These are phyloP conservation scores for Lolium multiflorum DNA, from an alignment of 176 grass and related monocot genomes.

Conservation along the genomic window DNA sequence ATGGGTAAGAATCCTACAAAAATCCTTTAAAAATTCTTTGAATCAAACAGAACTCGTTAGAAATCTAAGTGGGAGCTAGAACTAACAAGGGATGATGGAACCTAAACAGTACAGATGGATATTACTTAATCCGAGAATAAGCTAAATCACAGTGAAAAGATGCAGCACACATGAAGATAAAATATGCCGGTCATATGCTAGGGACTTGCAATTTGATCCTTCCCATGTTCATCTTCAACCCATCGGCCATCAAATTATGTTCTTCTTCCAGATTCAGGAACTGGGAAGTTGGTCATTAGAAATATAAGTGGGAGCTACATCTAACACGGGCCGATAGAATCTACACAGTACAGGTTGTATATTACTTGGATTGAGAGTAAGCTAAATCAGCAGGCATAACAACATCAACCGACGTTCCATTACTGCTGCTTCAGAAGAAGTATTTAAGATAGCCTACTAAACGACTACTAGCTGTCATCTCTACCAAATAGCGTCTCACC, in stretches of 20 bases:
- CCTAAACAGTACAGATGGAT: background rate
- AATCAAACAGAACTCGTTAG: too few relatives aligned
- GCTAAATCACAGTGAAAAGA: background rate
- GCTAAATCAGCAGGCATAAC: too few relatives aligned
- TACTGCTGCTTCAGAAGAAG: background rate
- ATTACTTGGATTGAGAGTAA: background rate
- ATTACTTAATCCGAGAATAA: background rate
- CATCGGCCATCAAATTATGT: background rate
- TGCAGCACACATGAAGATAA: background rate
- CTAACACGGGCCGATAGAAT: background rate
- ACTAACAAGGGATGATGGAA: background rate
- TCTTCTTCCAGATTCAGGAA: conserved; percentile 13
- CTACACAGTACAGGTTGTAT: background rate
- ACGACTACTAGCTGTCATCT: conserved; percentile 6
- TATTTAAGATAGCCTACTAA: background rate
- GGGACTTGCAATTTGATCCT: background rate
- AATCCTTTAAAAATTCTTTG: too few relatives aligned
- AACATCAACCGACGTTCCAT: background rate
- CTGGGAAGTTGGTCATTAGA: background rate
- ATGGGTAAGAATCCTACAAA: too few relatives aligned
- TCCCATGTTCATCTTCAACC: background rate
- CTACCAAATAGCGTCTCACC: conserved; percentile 36
- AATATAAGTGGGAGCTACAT: background rate
- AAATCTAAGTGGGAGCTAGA: background rate
- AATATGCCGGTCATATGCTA: background rate